Evolutionary conservation across 805 yeast species (phyloP).

Genomic region (Nematodospora valgi): DNA sequence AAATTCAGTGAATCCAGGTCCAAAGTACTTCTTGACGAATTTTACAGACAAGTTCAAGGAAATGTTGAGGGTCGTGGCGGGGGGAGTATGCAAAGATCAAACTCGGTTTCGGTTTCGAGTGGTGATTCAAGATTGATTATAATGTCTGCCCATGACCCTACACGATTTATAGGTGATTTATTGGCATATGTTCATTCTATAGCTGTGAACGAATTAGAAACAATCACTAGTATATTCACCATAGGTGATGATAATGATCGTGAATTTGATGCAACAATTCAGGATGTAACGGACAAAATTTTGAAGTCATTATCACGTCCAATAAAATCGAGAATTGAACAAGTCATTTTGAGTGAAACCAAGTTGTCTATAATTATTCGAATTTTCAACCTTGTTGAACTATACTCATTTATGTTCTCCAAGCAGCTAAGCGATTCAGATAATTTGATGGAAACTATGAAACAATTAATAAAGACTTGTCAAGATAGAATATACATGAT

Average conservation of each 20-base stretch:
- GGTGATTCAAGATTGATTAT: conserved; percentile 47
- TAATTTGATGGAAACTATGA: conserved; percentile 21
- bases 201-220: conserved; percentile 83
- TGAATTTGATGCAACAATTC: conserved; percentile 27
- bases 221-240: conserved; percentile 57
- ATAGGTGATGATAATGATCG: conserved; percentile 14
- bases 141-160: conserved; percentile 73
- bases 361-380: conserved; percentile 54
- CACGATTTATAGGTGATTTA: conserved; percentile 80
- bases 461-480: conserved; percentile 21
- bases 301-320: conserved; percentile 57
- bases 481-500: conserved; percentile 25
- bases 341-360: conserved; percentile 62
- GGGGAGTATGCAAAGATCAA: conserved; percentile 3
- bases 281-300: conserved; percentile 44
- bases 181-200: conserved; percentile 84
- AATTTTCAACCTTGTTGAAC: conserved; percentile 57
- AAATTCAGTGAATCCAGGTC: conserved; percentile 72
- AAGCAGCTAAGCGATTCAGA: conserved; percentile 31
- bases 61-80: conserved; percentile 13
- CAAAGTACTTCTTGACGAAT: conserved; percentile 61
- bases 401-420: conserved; percentile 68
- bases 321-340: conserved; percentile 62
- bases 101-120: conserved; percentile 5
- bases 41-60: conserved; percentile 52